Evolutionary conservation across 441 rosid species (phyloP), one percentile per base, ranked within the genome.

Genomic region (Daphne laureola): DNA sequence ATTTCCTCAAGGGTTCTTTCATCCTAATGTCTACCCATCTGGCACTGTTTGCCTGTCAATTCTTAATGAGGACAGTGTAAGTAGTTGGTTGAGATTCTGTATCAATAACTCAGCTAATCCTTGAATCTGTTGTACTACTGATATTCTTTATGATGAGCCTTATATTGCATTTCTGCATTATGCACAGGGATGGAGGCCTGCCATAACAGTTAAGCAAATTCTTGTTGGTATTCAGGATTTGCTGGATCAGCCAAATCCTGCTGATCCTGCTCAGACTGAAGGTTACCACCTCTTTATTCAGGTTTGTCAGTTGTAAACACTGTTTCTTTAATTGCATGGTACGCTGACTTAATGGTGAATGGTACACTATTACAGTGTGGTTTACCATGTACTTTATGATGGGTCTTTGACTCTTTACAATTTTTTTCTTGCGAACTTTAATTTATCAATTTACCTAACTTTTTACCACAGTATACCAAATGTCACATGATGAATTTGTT

Each of bases 21-120:
- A 92, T 68, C 98, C 96, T 48, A 92, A 92, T 77, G 98, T 92
- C 61, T 92, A 92, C 58, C 96, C 96, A 12, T 92, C 98, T 40
- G 98, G 98, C 54, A 92, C 96, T 53, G 96, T 92, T 61, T 92
- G 98, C 70, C 71, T 92, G 50, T 92, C 97, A 0, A 92, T 92
- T 73, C 97, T 92, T 53, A 92, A 92, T 17, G 97, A 92, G 69
- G 97, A 92, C 66, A 79, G 82, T 53, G 98, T 92, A 63, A 76
- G 87, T 73, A 40, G 38, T 40, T 55, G 46, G 26, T 13, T 18
- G 49, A n/a, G 52, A 49, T 12, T 45, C 31, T 36, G 8, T 31
- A 31, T 31, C 38, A 31, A 31, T 31, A 31, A 31, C 38, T 31
- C 4, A 31, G 11, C 38, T 0, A 5, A 31, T 1, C 38, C 44